Conservation (phyloP, 331 rosid species). For the Arachis monticola region DNA sequence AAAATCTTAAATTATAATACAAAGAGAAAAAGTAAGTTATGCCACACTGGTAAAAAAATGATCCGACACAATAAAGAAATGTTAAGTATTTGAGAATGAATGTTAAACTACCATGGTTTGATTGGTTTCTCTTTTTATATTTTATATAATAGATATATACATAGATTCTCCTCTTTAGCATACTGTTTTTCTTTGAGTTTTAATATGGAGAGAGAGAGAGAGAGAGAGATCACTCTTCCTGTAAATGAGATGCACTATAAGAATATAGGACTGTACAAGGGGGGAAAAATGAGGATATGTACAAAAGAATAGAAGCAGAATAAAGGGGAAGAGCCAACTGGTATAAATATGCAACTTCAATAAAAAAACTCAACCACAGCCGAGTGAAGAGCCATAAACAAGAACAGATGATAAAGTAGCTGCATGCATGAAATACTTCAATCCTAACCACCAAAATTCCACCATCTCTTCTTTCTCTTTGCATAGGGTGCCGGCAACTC, state of each 20-base stretch:
- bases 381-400: not conserved
- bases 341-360: conserved; percentile 18
- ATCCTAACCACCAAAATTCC: conserved; percentile 54
- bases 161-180: too few relatives aligned
- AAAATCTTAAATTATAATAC: too few relatives aligned
- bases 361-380: not conserved
- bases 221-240: not conserved
- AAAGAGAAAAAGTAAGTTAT: too few relatives aligned
- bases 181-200: too few relatives aligned
- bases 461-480: conserved; percentile 88
- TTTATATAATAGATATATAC: too few relatives aligned
- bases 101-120: too few relatives aligned
- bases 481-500: conserved; percentile 54
- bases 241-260: conserved; percentile 3
- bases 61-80: too few relatives aligned
- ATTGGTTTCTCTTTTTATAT: too few relatives aligned
- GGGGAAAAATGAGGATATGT: conserved; percentile 28
- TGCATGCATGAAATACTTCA: conserved; percentile 20
- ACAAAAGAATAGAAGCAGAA: conserved; percentile 36
- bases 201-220: too few relatives aligned
- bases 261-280: conserved; percentile 43
- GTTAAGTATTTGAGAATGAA: too few relatives aligned
- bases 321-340: not conserved
- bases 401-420: not conserved
- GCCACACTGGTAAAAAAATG: too few relatives aligned